Evolutionary conservation across 2,329 filamentous ascomycete species (phyloP).

Genomic region (Colletotrichum eremochloae): DNA sequence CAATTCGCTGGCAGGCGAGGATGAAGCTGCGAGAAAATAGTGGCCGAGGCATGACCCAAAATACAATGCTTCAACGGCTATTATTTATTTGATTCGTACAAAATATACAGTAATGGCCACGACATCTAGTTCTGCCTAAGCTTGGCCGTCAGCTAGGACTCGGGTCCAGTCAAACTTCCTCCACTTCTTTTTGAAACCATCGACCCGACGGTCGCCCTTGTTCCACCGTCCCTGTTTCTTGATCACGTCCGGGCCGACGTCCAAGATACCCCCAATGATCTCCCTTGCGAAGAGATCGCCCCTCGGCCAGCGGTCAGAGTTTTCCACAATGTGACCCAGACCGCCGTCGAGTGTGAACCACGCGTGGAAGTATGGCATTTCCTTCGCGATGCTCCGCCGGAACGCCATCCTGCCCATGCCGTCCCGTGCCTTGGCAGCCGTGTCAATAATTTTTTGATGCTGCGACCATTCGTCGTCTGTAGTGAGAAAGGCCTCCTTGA

Average conservation of each 20-base stretch:
- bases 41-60: background rate
- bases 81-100: slow-evolving; percentile 1
- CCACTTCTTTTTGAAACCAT: slow-evolving; percentile 88
- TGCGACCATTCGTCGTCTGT: slow-evolving; percentile 95
- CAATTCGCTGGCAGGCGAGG: slow-evolving; percentile 4
- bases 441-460: slow-evolving; percentile 95
- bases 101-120: background rate
- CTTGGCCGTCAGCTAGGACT: slow-evolving; percentile 60
- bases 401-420: slow-evolving; percentile 87
- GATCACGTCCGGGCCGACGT: slow-evolving; percentile 83
- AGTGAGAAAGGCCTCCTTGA: slow-evolving; percentile 91
- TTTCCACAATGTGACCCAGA: slow-evolving; percentile 92
- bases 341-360: slow-evolving; percentile 97
- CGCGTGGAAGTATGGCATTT: slow-evolving; percentile 98
- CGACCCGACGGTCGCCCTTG: slow-evolving; percentile 76
- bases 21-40: slow-evolving; percentile 12
- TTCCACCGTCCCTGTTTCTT: slow-evolving; percentile 93
- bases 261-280: slow-evolving; percentile 92
- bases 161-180: slow-evolving; percentile 90
- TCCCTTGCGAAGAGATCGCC: slow-evolving; percentile 95
- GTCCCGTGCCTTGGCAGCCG: slow-evolving; percentile 72
- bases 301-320: slow-evolving; percentile 85
- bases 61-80: background rate
- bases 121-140: background rate
- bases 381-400: slow-evolving; percentile 84